Evolutionary conservation across 192 early-diverging fungal species (phyloP), one percentile per base, ranked within the genome.

Genomic region (Funneliformis geosporum): DNA sequence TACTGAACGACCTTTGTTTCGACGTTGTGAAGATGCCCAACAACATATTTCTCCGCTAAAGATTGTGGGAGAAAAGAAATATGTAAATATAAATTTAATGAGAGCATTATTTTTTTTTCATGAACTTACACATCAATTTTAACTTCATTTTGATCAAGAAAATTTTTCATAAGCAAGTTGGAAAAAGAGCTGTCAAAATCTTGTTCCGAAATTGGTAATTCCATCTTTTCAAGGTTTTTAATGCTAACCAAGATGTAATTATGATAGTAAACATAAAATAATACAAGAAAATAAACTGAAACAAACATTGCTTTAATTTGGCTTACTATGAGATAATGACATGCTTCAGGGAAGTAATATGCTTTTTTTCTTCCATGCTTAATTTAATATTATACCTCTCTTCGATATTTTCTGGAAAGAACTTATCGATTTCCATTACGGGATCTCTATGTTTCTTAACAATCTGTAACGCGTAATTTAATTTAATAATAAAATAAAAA

Each of bases 1-100:
- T 16, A 80, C 42, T 23, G 79, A 80, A 44, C 70, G 79, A 80
- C 79, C 79, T 80, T 80, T 60, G 21, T 80, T 80, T 38, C 79
- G 59, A 9, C 70, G 70, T 73, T 73, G 70, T 25, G 70, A 6
- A 21, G 79, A 74, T 65, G 71, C 79, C 79, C 79, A 80, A 40
- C 33, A 80, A 59, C 79, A 80, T 28, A 80, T 68, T 47, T 80
- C 64, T 2, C 73, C 73, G 8, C 73, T 80, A 76, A 80, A 76
- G 11, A n/a, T 8, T 23, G 38, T 67, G 2, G 18, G 23, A 47
- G 1, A 21, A 72, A 27, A 65, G 1, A 27, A 8, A 42, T 72
- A 46, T 23, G 25, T 50, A 1, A 71, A 43, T 23, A 23, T n/a
- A 23, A 71, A 27, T 4, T 44, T 5, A 9, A 55, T 16, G 21